Evolutionary conservation across 2,329 filamentous ascomycete genomes (phyloP).

Genomic region (Pseudogymnoascus sp.): DNA sequence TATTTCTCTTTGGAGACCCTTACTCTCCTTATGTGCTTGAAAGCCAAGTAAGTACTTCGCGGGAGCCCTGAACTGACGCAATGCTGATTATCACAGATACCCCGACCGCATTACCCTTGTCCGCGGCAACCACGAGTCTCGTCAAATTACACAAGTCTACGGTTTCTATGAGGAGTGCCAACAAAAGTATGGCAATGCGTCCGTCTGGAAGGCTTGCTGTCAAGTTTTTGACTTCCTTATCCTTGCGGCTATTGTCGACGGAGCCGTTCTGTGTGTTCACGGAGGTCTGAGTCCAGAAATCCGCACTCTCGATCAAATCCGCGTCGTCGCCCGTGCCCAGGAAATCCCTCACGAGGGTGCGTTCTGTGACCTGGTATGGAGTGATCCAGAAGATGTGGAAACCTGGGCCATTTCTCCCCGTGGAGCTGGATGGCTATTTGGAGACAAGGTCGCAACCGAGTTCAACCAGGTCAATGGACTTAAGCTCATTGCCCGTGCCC

Average conservation of each 20-base stretch:
- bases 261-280: constrained; percentile 67
- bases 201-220: constrained; percentile 73
- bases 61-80: not conserved
- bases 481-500: constrained; percentile 64
- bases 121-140: constrained; percentile 69
- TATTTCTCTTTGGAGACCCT: constrained; percentile 71
- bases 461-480: constrained; percentile 73
- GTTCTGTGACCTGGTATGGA: constrained; percentile 73
- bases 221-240: constrained; percentile 74
- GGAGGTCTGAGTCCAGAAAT: constrained; percentile 68
- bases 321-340: constrained; percentile 66
- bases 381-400: constrained; percentile 65
- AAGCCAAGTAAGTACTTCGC: constrained; percentile 54
- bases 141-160: constrained; percentile 73
- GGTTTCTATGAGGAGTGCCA: constrained; percentile 75
- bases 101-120: constrained; percentile 68
- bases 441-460: constrained; percentile 65
- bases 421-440: constrained; percentile 51
- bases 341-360: constrained; percentile 73
- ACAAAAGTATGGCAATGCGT: constrained; percentile 71
- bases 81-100: constrained; percentile 42
- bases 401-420: constrained; percentile 65
- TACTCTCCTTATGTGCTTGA: constrained; percentile 65
- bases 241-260: constrained; percentile 66
- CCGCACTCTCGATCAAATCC: constrained; percentile 67